Evolutionary conservation across 2,329 filamentous ascomycete genomes (phyloP).

Genomic region (Purpureocillium lavendulum): DNA sequence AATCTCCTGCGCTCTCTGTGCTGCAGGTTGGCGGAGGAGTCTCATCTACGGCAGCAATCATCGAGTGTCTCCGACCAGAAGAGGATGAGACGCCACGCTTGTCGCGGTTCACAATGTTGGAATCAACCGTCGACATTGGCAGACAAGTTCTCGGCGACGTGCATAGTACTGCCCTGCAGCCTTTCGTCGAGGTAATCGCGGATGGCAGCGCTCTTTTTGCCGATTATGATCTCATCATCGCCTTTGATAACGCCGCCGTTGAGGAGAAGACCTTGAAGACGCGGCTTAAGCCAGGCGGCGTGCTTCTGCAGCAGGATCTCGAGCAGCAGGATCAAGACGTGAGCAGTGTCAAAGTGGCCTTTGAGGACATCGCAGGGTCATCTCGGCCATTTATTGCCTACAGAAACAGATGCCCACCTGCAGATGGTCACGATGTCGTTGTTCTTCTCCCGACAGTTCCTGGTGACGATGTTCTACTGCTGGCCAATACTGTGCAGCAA

Average conservation of each 20-base stretch:
- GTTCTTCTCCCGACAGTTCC: conserved; percentile 7
- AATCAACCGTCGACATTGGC: conserved; percentile 3
- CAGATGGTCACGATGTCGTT: conserved; percentile 6
- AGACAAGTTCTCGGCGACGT: conserved; percentile 5
- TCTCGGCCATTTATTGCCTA: background rate
- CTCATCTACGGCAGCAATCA: conserved; percentile 11
- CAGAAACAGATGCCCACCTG: background rate
- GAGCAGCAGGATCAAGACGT: background rate
- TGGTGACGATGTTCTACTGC: background rate
- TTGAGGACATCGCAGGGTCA: background rate
- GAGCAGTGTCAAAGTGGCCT: background rate
- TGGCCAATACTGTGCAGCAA: background rate
- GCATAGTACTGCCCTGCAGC: conserved; percentile 8
- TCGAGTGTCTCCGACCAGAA: conserved; percentile 16
- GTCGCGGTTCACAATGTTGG: conserved; percentile 22
- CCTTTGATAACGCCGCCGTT: conserved; percentile 8
- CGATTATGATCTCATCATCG: conserved; percentile 25
- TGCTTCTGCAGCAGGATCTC: conserved; percentile 14
- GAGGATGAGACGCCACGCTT: conserved; percentile 21
- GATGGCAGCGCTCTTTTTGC: conserved; percentile 13
- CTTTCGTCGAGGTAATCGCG: conserved; percentile 19
- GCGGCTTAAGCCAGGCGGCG: conserved; percentile 19
- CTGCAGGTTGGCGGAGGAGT: conserved; percentile 27
- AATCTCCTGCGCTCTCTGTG: conserved; percentile 27
- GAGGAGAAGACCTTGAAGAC: conserved; percentile 9